A percentile compares a stretch with the other conserved stretches of the same genome.
phyloP scores from a whole-genome alignment of 176 grass and related monocot species.

The Hyparrhenia diplandra region DNA sequence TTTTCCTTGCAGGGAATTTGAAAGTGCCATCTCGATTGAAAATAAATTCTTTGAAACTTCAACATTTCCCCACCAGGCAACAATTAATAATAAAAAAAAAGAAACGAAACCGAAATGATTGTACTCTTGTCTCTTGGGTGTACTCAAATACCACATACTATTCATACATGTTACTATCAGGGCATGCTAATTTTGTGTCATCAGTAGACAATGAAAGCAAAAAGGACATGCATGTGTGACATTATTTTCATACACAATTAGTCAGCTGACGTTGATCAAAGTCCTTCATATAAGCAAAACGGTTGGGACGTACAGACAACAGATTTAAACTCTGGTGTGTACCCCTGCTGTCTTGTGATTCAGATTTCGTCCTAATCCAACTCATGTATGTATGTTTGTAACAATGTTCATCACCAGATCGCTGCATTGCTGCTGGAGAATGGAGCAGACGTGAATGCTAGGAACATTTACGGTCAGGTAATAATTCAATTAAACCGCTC shows the following conservation, averaged over 20 bases:
- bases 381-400: not conserved
- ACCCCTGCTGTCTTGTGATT: too few species aligned
- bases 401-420: conserved; percentile 48
- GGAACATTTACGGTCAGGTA: conserved; percentile 69
- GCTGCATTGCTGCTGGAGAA: conserved; percentile 61
- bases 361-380: not conserved
- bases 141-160: too few species aligned
- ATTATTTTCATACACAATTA: too few species aligned
- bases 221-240: not conserved
- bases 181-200: too few species aligned
- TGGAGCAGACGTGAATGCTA: conserved; percentile 59
- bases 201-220: conserved; percentile 1
- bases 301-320: not conserved
- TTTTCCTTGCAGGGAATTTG: not conserved
- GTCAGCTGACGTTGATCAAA: not conserved
- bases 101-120: too few species aligned
- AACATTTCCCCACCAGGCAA: not conserved
- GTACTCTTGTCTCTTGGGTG: too few species aligned
- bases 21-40: not conserved
- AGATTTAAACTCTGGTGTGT: too few species aligned
- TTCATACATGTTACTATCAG: too few species aligned
- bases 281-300: not conserved
- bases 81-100: not conserved
- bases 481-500: conserved; percentile 2
- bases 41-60: not conserved